These are phyloP conservation scores for Aspergillus ostianus DNA, from an alignment of 495 filamentous ascomycete genomes.

Conservation along the genomic window DNA sequence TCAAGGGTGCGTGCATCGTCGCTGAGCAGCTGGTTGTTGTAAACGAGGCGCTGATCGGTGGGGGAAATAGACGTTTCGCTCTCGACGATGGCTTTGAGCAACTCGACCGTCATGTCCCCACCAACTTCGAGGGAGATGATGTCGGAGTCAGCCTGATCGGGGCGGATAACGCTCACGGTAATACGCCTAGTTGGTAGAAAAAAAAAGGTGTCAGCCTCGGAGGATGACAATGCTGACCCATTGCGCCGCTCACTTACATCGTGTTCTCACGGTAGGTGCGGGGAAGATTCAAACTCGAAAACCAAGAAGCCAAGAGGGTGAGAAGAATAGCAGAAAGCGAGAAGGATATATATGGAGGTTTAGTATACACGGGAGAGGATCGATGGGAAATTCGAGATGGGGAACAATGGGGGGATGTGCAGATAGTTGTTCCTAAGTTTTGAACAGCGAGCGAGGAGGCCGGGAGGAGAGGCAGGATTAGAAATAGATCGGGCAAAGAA, in stretches of 20 bases:
- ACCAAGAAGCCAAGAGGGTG: not conserved
- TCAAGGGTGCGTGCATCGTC: conserved; percentile 77
- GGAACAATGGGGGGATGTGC: not conserved
- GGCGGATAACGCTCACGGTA: conserved; percentile 79
- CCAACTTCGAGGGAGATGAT: conserved; percentile 82
- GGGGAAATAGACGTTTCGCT: conserved; percentile 57
- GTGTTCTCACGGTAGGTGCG: conserved; percentile 18
- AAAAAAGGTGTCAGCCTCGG: not conserved
- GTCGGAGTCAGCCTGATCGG: conserved; percentile 70
- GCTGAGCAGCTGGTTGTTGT: conserved; percentile 79
- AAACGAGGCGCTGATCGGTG: conserved; percentile 62
- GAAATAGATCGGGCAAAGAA: conserved; percentile 10
- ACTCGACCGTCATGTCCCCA: conserved; percentile 77
- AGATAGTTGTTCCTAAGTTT: not conserved
- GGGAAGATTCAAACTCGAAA: conserved; percentile 17
- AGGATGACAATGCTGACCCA: not conserved
- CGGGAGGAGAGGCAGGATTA: conserved; percentile 6
- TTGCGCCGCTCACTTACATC: conserved; percentile 17
- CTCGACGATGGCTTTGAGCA: conserved; percentile 80
- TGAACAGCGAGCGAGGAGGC: not conserved
- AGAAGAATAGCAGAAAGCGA: not conserved
- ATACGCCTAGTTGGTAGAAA: conserved; percentile 58
- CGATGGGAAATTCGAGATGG: not conserved
- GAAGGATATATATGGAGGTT: not conserved
- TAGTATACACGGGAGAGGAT: conserved; percentile 1